Evolutionary conservation across 139 green algal genomes (phyloP).

Genomic region (Asterochloris erici): DNA sequence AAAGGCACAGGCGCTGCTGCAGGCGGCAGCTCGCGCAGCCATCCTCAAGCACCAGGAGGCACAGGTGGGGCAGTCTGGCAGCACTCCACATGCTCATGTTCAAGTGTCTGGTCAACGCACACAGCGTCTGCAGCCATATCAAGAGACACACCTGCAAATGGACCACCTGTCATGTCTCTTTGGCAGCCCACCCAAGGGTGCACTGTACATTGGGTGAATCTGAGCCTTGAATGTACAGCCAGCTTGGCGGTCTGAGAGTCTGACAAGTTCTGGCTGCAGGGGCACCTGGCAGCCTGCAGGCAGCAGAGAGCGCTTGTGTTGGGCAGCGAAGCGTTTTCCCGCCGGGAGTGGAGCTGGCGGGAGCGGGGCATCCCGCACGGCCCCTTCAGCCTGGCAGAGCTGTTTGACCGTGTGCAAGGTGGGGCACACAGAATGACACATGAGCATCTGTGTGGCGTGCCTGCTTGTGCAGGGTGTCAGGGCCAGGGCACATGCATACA

Average conservation of each 20-base stretch:
- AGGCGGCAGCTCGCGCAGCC: no score
- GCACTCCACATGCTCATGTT: neutral
- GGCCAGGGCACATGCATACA: no score
- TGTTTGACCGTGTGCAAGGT: conserved; percentile 5
- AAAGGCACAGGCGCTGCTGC: no score
- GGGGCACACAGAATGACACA: neutral
- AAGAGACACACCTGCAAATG: neutral
- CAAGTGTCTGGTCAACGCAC: neutral
- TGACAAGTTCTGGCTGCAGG: neutral
- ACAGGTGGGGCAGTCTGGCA: no score
- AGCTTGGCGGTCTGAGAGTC: neutral
- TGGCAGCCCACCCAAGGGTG: no score
- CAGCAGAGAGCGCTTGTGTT: no score
- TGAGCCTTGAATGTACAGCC: neutral
- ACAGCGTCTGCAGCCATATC: neutral
- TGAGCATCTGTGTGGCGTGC: neutral
- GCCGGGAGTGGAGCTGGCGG: conserved; percentile 6
- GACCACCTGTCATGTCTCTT: neutral
- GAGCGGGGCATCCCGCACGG: neutral
- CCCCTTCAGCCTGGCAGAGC: conserved; percentile 6
- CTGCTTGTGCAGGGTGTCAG: no score
- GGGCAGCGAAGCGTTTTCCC: no score
- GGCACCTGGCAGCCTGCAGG: neutral
- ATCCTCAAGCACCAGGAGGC: no score
- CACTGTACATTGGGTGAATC: no score